Base-by-base conservation (phyloP, 2,329 filamentous ascomycete genomes). In the Arthrobotrys iridis region DNA sequence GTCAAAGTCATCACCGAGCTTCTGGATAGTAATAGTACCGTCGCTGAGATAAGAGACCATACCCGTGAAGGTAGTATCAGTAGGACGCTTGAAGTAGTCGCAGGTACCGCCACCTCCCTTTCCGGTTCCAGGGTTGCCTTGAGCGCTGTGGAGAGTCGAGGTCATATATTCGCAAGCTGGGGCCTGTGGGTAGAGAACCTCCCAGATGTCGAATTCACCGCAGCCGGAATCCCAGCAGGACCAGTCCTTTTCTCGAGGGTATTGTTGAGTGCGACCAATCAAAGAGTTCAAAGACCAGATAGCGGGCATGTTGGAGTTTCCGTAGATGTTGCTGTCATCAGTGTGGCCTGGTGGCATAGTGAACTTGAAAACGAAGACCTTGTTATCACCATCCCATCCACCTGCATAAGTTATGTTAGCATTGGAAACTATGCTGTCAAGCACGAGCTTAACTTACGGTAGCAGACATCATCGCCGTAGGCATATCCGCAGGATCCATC, bases 121-220 rank as follows among this genome's bases (percentile, higher is more conserved):
- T 33, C 82, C 82, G 43, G 64, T 75, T 15, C 80, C 81, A 0
- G 62, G 33, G 57, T 73, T 77, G 24, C 79, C 79, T 62, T 80
- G 78, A 35, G 73, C 46, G 76, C 85, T 83, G 82, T 93, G 91
- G 79, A 93, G 84, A 13, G 90, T 91, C 40, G 88, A 89, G 83
- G 91, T 93, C 82, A 88, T 87, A 79, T 88, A 88, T 45, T 83
- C 85, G 80, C 90, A 88, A 26, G 90, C 91, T 55, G 57, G 48
- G 0, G 85, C 81, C 74, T 86, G 84, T 41, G 55, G 50, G 37
- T 74, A 67, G 41, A 93, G 87, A 22, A 91, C 85, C 83, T 93
- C 91, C 79, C 90, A 89, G 63, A 93, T 85, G 79, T 94, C 91
- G 76, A 91, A 87, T 83, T 94, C 91, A 79, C 90, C 91, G 80